Base-by-base conservation (phyloP, 1,284 basidiomycete genomes). In the Cryptococcus hybrid region DNA sequence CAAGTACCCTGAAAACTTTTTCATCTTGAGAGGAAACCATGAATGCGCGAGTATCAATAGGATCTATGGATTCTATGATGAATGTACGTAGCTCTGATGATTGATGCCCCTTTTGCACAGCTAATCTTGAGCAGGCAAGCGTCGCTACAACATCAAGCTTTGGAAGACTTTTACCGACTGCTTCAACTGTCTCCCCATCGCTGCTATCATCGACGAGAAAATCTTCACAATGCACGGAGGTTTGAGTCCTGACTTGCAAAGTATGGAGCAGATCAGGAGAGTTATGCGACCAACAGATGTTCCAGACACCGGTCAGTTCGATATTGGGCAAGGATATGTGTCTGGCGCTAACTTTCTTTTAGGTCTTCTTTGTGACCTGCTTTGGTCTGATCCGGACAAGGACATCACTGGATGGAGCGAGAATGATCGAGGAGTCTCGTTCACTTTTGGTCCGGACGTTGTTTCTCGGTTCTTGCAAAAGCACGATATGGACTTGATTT, bases 1-100 rank as follows among this genome's bases (percentile, higher is more conserved):
- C 82, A 99, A 99, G 80, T 99, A 95, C 79, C 96, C 96, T 2
- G 96, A 99, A 81, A 99, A 99, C 82, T 99, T 99, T 81, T 99
- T 99, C 82, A 82, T 99, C 37, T 81, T 99, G 49, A 85, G 96
- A 67, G 96, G 96, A 49, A 99, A 99, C 78, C 96, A 99, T 79
- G 96, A 99, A 81, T 99, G 96, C 74, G 96, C 96, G 47, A 98
- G 97, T 74, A 94, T 99, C 57, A 51, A 51, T 18, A 18, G 13
- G 57, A 83, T 84, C 61, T 84, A 84, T 70, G 83, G 83, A 43
- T 84, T 84, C 74, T 84, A 84, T 74, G 83, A 84, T 62, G 83
- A 84, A 73, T 84, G 82, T 80, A 51, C 66, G 78, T 67, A 11
- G 12, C 9, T 13, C 13, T 4, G 24, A 15, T 13, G 30, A 39